Base-by-base conservation (phyloP, 1,284 basidiomycete genomes). In the Cutaneotrichosporon mucoides region DNA sequence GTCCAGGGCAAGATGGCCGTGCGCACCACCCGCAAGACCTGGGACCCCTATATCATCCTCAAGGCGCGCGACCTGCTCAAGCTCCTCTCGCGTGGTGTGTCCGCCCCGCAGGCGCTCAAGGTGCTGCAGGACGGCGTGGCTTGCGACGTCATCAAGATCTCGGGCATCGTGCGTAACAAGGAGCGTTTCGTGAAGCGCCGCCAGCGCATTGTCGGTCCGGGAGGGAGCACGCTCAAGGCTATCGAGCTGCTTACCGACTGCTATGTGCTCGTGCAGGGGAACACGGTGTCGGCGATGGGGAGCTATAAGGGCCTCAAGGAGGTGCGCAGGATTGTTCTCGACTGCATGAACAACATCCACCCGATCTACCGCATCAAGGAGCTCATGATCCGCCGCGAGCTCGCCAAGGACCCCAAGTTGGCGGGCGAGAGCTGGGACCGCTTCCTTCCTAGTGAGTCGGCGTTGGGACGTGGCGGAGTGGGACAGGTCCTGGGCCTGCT, bases 351-450 rank as follows among this genome's bases (percentile, higher is more conserved):
- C 80, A 99, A 99, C 73, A 89, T 99, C 54, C 96, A 99, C 73
- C 96, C 96, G 3, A 99, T 99, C 73, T 99, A 99, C 76, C 88
- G 94, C 67, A 99, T 99, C 80, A 99, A 99, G 90, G 96, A 99
- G 79, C 84, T 99, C 50, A 99, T 99, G 96, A 95, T 99, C 72
- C 88, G 92, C 61, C 88, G 95, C 51, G 96, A 99, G 79, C 84
- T 99, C 6, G 93, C 95, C 12, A 98, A 98, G 80, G 96, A 99
- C 72, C 95, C 96, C 4, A 95, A 97, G 73, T 84, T 99, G 7
- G 92, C 89, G 0, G 86, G 82, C 16, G 94, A 99, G 74, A 90
- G 88, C 35, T 99, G 96, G 96, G 95, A 98, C 65, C 86, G 96
- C 6, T 99, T 99, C 82, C 82, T 99, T 10, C 96, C 96, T 13